Conservation (phyloP, 108 stramenopile species). For the Pseudonitzschia pungens region DNA sequence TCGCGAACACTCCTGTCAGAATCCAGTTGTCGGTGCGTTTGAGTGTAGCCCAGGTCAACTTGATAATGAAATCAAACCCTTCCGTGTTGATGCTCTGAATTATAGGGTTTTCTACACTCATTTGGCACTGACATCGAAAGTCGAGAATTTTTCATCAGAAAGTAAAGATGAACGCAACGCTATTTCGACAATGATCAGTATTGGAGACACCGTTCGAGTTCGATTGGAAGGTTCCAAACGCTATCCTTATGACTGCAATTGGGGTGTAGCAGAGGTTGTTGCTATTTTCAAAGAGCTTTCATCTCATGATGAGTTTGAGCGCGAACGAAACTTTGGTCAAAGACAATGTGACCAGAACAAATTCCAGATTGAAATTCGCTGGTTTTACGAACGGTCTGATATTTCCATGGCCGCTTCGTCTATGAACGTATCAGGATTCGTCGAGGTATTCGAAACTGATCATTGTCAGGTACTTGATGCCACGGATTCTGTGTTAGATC, state of each 20-base stretch:
- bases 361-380: slow-evolving; percentile 65
- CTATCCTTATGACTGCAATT: slow-evolving; percentile 38
- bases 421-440: slow-evolving; percentile 19
- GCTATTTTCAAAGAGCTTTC: slow-evolving; percentile 38
- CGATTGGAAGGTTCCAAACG: slow-evolving; percentile 38
- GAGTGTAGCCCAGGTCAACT: not conserved
- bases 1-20: not conserved
- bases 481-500: slow-evolving; percentile 43
- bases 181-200: slow-evolving; percentile 11
- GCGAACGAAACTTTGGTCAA: not conserved
- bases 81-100: slow-evolving; percentile 58
- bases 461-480: slow-evolving; percentile 49
- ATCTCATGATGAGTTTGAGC: slow-evolving; percentile 35
- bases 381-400: slow-evolving; percentile 69
- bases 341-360: not conserved
- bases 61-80: slow-evolving; percentile 24
- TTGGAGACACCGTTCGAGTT: slow-evolving; percentile 65
- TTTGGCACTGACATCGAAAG: slow-evolving; percentile 44
- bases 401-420: slow-evolving; percentile 41
- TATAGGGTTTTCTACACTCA: slow-evolving; percentile 50
- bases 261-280: slow-evolving; percentile 41
- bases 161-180: not conserved
- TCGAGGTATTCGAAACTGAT: slow-evolving; percentile 84
- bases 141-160: not conserved
- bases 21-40: not conserved